phyloP scores from a whole-genome alignment of 2,329 filamentous ascomycete genomes.

The Microthyrium microscopicum region DNA sequence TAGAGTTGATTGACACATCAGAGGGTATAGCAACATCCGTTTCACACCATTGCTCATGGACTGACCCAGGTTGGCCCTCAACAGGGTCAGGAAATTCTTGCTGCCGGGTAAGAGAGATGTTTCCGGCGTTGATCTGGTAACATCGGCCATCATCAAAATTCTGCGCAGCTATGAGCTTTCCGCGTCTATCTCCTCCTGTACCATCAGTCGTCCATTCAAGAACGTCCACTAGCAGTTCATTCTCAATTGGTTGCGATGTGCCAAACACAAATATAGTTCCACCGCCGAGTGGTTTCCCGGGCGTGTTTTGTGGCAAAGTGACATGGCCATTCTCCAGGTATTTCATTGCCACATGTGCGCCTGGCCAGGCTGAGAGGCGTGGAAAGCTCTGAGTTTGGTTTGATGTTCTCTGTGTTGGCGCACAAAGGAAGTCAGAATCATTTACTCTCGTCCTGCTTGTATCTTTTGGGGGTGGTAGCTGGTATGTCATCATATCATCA shows the following conservation, averaged over 20 bases:
- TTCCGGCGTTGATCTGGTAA: constrained; percentile 52
- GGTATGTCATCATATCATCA: constrained; percentile 2
- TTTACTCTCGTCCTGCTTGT: constrained; percentile 29
- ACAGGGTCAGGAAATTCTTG: constrained; percentile 36
- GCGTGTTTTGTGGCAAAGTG: constrained; percentile 23
- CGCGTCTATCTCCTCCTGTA: constrained; percentile 62
- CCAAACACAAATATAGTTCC: constrained; percentile 33
- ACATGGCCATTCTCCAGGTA: constrained; percentile 36
- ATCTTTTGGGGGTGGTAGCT: background rate
- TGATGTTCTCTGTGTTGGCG: constrained; percentile 6
- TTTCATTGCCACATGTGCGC: constrained; percentile 30
- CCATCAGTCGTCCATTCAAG: constrained; percentile 71
- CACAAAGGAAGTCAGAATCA: constrained; percentile 21
- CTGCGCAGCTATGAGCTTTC: constrained; percentile 56
- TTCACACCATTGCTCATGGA: constrained; percentile 53
- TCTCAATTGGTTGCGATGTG: constrained; percentile 27
- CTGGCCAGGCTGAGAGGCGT: constrained; percentile 20
- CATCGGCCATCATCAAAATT: constrained; percentile 84
- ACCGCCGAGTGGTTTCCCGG: constrained; percentile 26
- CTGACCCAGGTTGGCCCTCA: constrained; percentile 27
- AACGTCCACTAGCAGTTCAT: constrained; percentile 46
- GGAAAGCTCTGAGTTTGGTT: constrained; percentile 7
- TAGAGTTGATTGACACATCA: constrained; percentile 42
- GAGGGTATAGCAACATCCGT: constrained; percentile 60
- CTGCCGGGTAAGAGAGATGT: constrained; percentile 42